These are phyloP conservation scores for Xenosphaeropsis pyriputrescens DNA, from an alignment of 2,329 filamentous ascomycete genomes.

Conservation along the genomic window DNA sequence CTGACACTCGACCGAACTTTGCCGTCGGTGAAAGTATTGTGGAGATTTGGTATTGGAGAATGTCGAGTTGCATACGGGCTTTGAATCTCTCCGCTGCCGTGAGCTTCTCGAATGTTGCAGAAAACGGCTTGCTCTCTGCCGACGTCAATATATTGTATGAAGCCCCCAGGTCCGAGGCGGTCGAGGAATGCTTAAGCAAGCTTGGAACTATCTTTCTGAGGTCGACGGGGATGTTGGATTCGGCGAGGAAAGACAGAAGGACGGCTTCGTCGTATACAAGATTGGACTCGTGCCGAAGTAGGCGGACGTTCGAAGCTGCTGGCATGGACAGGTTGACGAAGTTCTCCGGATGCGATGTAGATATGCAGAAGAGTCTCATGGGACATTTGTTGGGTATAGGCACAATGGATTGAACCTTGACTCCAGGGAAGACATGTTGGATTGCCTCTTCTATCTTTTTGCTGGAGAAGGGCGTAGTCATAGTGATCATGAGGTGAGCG, in stretches of 20 bases:
- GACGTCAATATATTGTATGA: slow-evolving; percentile 16
- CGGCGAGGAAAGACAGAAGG: slow-evolving; percentile 12
- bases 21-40: slow-evolving; percentile 12
- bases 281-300: slow-evolving; percentile 15
- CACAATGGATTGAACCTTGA: too few species aligned
- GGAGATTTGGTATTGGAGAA: slow-evolving; percentile 12
- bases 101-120: slow-evolving; percentile 12
- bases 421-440: too few species aligned
- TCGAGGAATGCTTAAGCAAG: slow-evolving; percentile 17
- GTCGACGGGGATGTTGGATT: slow-evolving; percentile 1
- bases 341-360: too few species aligned
- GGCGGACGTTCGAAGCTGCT: slow-evolving; percentile 2
- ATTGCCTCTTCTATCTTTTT: too few species aligned
- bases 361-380: too few species aligned
- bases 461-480: too few species aligned
- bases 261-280: slow-evolving; percentile 16
- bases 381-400: too few species aligned
- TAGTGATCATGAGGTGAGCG: too few species aligned
- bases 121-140: slow-evolving; percentile 11
- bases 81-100: slow-evolving; percentile 9
- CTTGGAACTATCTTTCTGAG: slow-evolving; percentile 10
- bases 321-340: too few species aligned
- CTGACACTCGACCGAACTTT: slow-evolving; percentile 14
- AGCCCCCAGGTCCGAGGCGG: slow-evolving; percentile 14
- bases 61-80: slow-evolving; percentile 15